phyloP scores from a whole-genome alignment of 805 yeast species.

The Candida suzukii region DNA sequence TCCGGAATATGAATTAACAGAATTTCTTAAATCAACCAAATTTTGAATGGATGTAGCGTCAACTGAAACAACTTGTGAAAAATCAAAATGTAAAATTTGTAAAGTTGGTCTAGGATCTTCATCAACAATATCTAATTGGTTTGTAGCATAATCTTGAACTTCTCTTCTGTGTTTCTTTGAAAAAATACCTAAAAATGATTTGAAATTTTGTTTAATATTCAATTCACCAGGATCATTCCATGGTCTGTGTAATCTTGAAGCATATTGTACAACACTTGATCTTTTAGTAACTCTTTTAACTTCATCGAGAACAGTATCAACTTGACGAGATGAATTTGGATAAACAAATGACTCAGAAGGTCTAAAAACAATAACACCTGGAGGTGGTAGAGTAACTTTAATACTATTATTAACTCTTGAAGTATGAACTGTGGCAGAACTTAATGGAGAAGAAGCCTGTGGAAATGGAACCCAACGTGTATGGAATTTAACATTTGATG shows the following conservation, averaged over 20 bases:
- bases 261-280: constrained; percentile 38
- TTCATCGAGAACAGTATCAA: constrained; percentile 62
- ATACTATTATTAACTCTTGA: constrained; percentile 45
- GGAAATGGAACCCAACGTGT: constrained; percentile 67
- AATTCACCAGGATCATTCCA: constrained; percentile 87
- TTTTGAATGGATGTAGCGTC: constrained; percentile 80
- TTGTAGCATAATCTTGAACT: constrained; percentile 18
- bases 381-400: constrained; percentile 70
- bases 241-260: constrained; percentile 56
- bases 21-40: constrained; percentile 67
- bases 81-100: constrained; percentile 71
- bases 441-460: constrained; percentile 14
- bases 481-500: constrained; percentile 32
- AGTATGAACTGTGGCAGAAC: constrained; percentile 23
- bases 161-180: constrained; percentile 1
- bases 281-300: constrained; percentile 55
- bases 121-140: constrained; percentile 6
- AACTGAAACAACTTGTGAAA: constrained; percentile 64
- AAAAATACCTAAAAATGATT: not conserved
- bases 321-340: constrained; percentile 70
- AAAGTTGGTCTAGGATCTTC: constrained; percentile 58
- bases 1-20: constrained; percentile 68
- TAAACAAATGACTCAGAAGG: constrained; percentile 77
- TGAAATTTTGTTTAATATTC: constrained; percentile 22
- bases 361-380: constrained; percentile 82